Conservation (phyloP, 2,329 filamentous ascomycete genomes). For the Alternaria postmessia region DNA sequence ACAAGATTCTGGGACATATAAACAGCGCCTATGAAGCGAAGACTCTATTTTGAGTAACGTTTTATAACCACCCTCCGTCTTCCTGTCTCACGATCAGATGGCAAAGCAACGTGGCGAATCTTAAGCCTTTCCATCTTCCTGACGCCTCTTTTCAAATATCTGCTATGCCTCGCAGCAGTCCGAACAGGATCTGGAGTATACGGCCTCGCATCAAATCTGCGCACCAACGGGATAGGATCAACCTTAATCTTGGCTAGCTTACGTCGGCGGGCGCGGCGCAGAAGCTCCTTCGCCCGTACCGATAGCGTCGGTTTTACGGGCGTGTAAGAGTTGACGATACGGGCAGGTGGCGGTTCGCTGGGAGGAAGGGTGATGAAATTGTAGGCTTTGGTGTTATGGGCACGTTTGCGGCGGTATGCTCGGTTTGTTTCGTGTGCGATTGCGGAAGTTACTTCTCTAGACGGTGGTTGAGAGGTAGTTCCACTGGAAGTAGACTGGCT, state of each 20-base stretch:
- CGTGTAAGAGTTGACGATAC: not conserved
- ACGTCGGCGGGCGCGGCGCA: conserved; percentile 3
- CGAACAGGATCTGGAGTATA: conserved; percentile 7
- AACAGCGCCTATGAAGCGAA: not conserved
- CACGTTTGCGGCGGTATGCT: not conserved
- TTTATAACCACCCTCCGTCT: not conserved
- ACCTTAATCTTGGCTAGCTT: not conserved
- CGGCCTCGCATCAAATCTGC: conserved; percentile 9
- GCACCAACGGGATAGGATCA: conserved; percentile 5
- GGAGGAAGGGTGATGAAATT: conserved; percentile 7
- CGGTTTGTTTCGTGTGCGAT: not conserved
- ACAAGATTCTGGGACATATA: not conserved
- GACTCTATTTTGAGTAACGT: not conserved
- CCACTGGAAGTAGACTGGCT: not conserved
- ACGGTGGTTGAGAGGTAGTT: conserved; percentile 4
- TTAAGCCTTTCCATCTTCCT: conserved; percentile 5
- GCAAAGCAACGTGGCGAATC: not conserved
- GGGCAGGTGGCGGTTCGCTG: not conserved
- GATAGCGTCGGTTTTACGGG: conserved; percentile 9
- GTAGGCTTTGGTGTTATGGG: conserved; percentile 1
- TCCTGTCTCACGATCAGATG: not conserved
- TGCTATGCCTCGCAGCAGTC: conserved; percentile 9
- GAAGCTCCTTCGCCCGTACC: not conserved
- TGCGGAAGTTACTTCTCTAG: conserved; percentile 4
- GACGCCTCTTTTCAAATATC: conserved; percentile 11